These are phyloP conservation scores for Biscogniauxia sp. DNA, from an alignment of 2,329 filamentous ascomycete genomes.

Conservation along the genomic window DNA sequence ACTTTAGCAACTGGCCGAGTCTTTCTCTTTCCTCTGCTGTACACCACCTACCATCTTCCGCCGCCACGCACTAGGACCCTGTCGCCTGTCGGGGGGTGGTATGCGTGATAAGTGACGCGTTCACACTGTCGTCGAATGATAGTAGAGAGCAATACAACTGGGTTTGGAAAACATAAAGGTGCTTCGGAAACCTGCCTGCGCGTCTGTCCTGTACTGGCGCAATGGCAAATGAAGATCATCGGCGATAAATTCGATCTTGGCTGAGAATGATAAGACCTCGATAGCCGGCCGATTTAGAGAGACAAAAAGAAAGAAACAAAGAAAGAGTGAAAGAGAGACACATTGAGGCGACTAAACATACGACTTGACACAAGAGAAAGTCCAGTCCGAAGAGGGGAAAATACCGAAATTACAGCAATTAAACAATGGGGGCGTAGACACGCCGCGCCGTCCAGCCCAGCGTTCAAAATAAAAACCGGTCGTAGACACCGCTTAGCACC, in stretches of 20 bases:
- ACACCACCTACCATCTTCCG: not conserved
- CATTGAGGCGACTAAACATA: constrained; percentile 13
- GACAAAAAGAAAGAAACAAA: no score
- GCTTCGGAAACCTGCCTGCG: no score
- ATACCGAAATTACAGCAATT: constrained; percentile 30
- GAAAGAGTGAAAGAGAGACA: not conserved
- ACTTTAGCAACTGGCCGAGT: not conserved
- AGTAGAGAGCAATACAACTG: not conserved
- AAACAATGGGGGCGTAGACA: constrained; percentile 20
- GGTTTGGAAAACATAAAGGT: no score
- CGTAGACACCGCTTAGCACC: not conserved
- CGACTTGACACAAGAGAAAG: constrained; percentile 13
- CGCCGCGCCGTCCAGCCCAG: constrained; percentile 6
- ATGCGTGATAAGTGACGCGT: not conserved
- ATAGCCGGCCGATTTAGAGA: not conserved
- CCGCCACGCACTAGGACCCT: not conserved
- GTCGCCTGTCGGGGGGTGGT: not conserved
- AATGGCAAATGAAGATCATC: not conserved
- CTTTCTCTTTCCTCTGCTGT: no score
- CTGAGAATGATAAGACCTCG: not conserved
- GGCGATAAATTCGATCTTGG: not conserved
- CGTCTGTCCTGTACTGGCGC: not conserved
- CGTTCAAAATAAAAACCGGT: constrained; percentile 9
- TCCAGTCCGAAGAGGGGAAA: constrained; percentile 8
- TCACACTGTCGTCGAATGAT: not conserved